Evolutionary conservation across 2,329 filamentous ascomycete genomes (phyloP).

Genomic region (Nemania sp.): DNA sequence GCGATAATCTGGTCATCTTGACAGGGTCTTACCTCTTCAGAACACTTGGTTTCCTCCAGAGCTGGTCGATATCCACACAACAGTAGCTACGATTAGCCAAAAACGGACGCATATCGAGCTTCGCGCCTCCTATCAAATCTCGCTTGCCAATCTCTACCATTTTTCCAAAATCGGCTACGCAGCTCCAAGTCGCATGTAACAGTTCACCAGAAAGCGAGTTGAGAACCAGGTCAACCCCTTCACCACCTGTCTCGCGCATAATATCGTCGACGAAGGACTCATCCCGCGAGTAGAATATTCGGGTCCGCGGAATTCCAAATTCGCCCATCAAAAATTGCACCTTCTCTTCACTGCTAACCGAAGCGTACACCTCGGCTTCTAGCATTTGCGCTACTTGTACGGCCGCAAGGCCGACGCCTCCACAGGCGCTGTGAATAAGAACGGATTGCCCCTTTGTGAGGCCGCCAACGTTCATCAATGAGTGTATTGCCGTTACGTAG

Average conservation of each 20-base stretch:
- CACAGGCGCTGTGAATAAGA: constrained; percentile 42
- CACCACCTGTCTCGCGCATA: constrained; percentile 38
- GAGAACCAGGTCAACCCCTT: constrained; percentile 50
- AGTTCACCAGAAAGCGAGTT: constrained; percentile 58
- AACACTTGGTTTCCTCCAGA: too few species aligned
- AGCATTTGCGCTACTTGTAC: constrained; percentile 40
- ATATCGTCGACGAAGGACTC: constrained; percentile 36
- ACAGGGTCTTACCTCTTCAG: too few species aligned
- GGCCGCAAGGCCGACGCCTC: constrained; percentile 43
- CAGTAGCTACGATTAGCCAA: constrained; percentile 52
- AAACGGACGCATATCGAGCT: constrained; percentile 61
- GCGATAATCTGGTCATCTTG: too few species aligned
- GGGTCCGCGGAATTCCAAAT: constrained; percentile 34
- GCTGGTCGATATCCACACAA: constrained; percentile 44
- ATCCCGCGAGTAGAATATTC: constrained; percentile 42
- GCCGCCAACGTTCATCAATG: constrained; percentile 23
- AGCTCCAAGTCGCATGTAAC: constrained; percentile 58
- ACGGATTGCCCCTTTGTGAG: constrained; percentile 28
- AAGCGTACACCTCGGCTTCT: constrained; percentile 40
- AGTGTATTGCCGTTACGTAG: constrained; percentile 40
- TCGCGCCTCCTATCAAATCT: constrained; percentile 55
- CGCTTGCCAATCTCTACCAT: constrained; percentile 62
- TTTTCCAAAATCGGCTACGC: constrained; percentile 58
- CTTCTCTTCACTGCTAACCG: constrained; percentile 41
- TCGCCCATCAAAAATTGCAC: constrained; percentile 33